These are phyloP conservation scores for Zymoseptoria tritici DNA, from an alignment of 2,329 filamentous ascomycete genomes.

Conservation along the genomic window DNA sequence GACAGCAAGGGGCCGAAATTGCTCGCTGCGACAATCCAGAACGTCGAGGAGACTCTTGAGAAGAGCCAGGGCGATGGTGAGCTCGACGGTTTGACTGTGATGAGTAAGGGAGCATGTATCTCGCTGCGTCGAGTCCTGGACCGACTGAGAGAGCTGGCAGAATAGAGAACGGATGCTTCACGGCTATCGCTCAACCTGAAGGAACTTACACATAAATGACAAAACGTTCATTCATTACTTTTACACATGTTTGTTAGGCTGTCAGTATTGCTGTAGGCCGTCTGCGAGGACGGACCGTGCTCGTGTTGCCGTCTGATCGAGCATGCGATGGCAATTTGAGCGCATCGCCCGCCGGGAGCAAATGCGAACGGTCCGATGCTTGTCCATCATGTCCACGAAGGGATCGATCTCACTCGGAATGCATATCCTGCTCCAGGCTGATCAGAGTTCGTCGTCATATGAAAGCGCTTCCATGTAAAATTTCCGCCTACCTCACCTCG, in stretches of 20 bases:
- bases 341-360: too few relatives aligned
- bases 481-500: neutral
- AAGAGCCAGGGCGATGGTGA: constrained; percentile 30
- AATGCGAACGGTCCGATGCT: too few relatives aligned
- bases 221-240: neutral
- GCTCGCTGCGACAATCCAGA: constrained; percentile 38
- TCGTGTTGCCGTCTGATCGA: neutral
- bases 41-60: constrained; percentile 36
- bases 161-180: neutral
- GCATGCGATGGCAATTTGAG: neutral
- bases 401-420: neutral
- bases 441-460: neutral
- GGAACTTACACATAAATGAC: neutral
- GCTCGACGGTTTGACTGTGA: constrained; percentile 39
- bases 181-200: neutral
- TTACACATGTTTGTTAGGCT: neutral
- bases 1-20: constrained; percentile 29
- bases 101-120: constrained; percentile 42
- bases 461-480: neutral
- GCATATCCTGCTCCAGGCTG: neutral
- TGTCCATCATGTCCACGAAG: neutral
- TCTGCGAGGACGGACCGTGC: neutral
- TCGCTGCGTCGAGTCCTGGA: constrained; percentile 30
- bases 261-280: neutral
- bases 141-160: constrained; percentile 28